Evolutionary conservation across 495 filamentous ascomycete genomes (phyloP).

Genomic region (Penicillium longicatenatum): DNA sequence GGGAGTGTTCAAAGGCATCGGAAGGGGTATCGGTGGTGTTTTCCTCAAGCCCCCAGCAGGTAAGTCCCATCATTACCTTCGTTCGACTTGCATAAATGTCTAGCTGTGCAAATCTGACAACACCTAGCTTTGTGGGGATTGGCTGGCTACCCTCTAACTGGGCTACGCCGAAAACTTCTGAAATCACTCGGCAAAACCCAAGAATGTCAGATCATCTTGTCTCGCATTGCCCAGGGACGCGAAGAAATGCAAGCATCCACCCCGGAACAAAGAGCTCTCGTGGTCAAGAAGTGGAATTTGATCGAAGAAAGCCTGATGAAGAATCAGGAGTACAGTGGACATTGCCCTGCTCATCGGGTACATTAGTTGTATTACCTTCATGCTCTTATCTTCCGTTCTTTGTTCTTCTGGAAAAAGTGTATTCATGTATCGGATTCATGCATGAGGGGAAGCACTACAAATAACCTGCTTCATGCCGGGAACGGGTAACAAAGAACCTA

Average conservation of each 20-base stretch:
- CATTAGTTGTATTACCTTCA: not conserved
- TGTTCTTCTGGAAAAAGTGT: too few relatives aligned
- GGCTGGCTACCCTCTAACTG: slow-evolving; percentile 71
- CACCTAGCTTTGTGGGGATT: slow-evolving; percentile 56
- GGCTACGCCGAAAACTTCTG: slow-evolving; percentile 70
- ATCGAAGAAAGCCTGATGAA: slow-evolving; percentile 15
- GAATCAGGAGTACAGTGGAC: not conserved
- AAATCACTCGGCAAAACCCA: slow-evolving; percentile 39
- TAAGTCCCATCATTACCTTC: slow-evolving; percentile 28
- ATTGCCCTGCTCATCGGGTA: not conserved
- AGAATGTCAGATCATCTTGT: slow-evolving; percentile 18
- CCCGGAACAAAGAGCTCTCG: slow-evolving; percentile 19
- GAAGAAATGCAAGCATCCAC: slow-evolving; percentile 28
- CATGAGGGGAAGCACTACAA: not conserved
- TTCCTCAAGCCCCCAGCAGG: slow-evolving; percentile 72
- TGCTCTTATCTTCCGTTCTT: not conserved
- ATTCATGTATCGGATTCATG: not conserved
- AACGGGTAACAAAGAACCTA: not conserved
- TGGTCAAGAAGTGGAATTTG: slow-evolving; percentile 21
- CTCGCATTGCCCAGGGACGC: slow-evolving; percentile 28
- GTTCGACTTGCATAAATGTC: too few relatives aligned
- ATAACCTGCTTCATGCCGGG: not conserved
- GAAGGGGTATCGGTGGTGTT: slow-evolving; percentile 73
- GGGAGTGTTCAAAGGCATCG: slow-evolving; percentile 73
- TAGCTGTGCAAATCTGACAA: not conserved